Evolutionary conservation across 2,329 filamentous ascomycete species (phyloP), one percentile per base, ranked within the genome.

Genomic region (Alternaria triticina): DNA sequence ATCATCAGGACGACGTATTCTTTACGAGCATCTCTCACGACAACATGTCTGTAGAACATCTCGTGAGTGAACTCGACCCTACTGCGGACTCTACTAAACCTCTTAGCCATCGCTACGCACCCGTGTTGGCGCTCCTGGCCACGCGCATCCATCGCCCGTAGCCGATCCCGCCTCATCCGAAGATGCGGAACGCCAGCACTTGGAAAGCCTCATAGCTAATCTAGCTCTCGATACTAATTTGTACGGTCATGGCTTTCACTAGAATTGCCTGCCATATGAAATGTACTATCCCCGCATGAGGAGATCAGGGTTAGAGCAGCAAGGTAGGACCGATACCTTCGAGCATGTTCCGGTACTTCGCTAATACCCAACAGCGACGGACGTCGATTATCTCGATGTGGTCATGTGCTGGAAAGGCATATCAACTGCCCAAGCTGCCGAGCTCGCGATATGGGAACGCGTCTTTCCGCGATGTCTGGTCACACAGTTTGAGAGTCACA

Each of bases 401-500:
- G 64, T 77, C 3, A 72, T 75, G 7, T 79, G 72, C 47, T 81
- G 80, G 80, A 81, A 76, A 60, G 70, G 72, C 6, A 52, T 81
- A 4, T 73, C 73, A 4, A 55, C 64, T 12, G 20, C 62, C 6
- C 75, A 77, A 55, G 74, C 75, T 27, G 22, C 55, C 10, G 79
- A 81, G 57, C 59, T 81, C 45, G 28, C 54, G 3, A 65, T 70
- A 30, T 81, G 78, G 79, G 75, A 80, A 43, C 62, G 62, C 3
- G 50, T 73, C 17, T 70, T 80, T 46, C 62, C 65, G 30, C 40
- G 61, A 13, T 67, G 69, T 13, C 55, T 79, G 13, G 68, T 70
- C 22, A 62, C 57, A 9, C 62, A 65, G 15, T 54, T 79, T 20
- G 51, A 66, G 17, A 54, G 71, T 11, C 50, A 52, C n/a, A 33